A percentile compares a stretch with the other conserved stretches of the same genome.
Conservation (phyloP, 441 rosid species). For the Jatropha podagrica region DNA sequence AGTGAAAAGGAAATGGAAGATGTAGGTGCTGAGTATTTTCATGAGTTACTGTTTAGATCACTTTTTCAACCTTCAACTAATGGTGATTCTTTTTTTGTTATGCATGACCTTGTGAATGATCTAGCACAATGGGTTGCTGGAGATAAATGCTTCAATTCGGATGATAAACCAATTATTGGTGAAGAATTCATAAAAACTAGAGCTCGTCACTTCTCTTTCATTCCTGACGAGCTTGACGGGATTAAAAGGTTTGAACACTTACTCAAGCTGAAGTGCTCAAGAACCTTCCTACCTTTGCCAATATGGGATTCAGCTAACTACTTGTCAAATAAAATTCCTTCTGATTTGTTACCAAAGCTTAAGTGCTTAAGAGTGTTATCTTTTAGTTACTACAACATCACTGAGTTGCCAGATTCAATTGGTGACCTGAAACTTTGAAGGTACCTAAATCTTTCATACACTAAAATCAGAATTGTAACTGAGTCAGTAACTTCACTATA, state of each 20-base stretch:
- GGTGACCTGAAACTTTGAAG: slow-evolving; percentile 31
- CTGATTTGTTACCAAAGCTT: slow-evolving; percentile 12
- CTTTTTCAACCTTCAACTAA: background rate
- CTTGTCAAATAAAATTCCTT: background rate
- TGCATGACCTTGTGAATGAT: slow-evolving; percentile 38
- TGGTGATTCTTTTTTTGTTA: slow-evolving; percentile 5
- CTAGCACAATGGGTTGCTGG: slow-evolving; percentile 32
- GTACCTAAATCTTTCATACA: slow-evolving; percentile 27
- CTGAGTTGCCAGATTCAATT: slow-evolving; percentile 21
- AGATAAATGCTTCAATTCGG: background rate
- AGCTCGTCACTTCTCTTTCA: slow-evolving; percentile 31
- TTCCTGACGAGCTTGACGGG: background rate
- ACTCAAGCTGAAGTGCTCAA: slow-evolving; percentile 13
- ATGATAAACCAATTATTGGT: background rate
- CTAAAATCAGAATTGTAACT: slow-evolving; percentile 26
- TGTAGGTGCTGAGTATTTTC: slow-evolving; percentile 25
- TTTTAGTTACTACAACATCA: slow-evolving; percentile 11
- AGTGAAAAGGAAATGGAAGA: slow-evolving; percentile 22
- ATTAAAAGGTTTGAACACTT: slow-evolving; percentile 19
- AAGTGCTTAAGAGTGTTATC: slow-evolving; percentile 29
- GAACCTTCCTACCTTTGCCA: slow-evolving; percentile 29
- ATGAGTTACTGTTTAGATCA: slow-evolving; percentile 15
- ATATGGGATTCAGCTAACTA: slow-evolving; percentile 1
- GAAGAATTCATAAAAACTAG: background rate
- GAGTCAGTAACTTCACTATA: slow-evolving; percentile 23